These are phyloP conservation scores for Beta vulgaris DNA, from an alignment of 148 eudicot species.

Conservation along the genomic window DNA sequence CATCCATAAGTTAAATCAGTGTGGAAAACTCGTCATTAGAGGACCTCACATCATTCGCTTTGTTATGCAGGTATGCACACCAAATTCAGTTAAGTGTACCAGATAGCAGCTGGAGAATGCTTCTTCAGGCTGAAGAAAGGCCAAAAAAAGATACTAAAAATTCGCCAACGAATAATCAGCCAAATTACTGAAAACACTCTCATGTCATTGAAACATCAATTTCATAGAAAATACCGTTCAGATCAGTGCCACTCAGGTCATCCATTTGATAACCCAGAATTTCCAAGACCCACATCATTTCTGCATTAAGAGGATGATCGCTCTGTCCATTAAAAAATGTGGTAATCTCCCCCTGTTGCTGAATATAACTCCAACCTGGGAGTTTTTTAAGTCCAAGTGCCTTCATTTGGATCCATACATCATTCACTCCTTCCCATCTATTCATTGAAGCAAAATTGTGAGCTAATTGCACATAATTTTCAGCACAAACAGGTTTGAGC, in stretches of 20 bases:
- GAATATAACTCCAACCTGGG: slow-evolving; percentile 87
- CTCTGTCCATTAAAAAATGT: slow-evolving; percentile 64
- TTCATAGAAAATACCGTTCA: background rate
- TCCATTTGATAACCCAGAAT: slow-evolving; percentile 49
- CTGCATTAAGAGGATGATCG: slow-evolving; percentile 62
- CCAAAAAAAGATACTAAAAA: no score
- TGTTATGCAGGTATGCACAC: background rate
- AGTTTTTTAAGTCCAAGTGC: slow-evolving; percentile 70
- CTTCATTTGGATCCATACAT: slow-evolving; percentile 77
- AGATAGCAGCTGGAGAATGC: background rate
- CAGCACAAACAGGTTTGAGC: slow-evolving; percentile 54
- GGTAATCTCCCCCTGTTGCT: slow-evolving; percentile 56
- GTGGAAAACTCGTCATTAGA: background rate
- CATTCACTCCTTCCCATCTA: slow-evolving; percentile 74
- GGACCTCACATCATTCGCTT: background rate
- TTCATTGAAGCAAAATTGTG: slow-evolving; percentile 73
- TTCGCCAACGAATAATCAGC: no score
- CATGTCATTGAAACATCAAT: background rate
- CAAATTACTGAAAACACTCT: no score
- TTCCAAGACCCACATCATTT: slow-evolving; percentile 42
- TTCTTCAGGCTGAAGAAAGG: background rate
- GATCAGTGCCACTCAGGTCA: slow-evolving; percentile 20
- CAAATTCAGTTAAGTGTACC: no score
- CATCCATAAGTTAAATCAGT: background rate
- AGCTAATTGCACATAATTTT: slow-evolving; percentile 71